Conservation (phyloP, 2,329 filamentous ascomycete species). For the Dothideomycetidae sp. region DNA sequence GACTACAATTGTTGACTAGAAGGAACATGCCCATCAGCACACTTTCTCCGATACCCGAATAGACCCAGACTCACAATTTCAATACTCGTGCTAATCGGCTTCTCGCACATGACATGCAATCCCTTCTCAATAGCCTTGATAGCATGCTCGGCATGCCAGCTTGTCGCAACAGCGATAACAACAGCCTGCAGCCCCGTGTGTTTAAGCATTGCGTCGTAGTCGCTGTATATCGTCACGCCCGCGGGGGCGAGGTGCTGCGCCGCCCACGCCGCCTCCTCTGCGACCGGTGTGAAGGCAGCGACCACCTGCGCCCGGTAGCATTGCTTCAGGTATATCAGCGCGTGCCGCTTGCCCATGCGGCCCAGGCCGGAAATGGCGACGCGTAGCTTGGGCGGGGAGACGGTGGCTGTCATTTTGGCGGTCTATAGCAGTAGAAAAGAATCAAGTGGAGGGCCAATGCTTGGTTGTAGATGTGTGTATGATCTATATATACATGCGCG, state of each 20-base stretch:
- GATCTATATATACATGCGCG: no score
- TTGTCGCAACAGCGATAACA: conserved; percentile 40
- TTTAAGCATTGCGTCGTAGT: conserved; percentile 44
- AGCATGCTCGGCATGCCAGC: conserved; percentile 42
- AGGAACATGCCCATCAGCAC: no score
- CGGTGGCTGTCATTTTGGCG: not conserved
- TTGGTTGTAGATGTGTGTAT: no score
- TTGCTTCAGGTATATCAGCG: conserved; percentile 33
- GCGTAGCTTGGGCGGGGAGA: conserved; percentile 27
- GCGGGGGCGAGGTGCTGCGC: conserved; percentile 35
- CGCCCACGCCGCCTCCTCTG: conserved; percentile 34
- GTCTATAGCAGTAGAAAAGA: no score
- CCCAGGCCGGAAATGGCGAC: conserved; percentile 34
- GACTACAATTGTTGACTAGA: conserved; percentile 45
- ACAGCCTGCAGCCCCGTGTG: conserved; percentile 42
- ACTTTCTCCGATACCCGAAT: no score
- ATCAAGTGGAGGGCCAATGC: no score
- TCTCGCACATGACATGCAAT: conserved; percentile 46
- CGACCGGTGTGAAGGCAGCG: conserved; percentile 33
- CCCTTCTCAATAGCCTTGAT: conserved; percentile 41
- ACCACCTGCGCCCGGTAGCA: conserved; percentile 33
- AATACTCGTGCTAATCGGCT: conserved; percentile 44
- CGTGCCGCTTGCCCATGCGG: conserved; percentile 37
- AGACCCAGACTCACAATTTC: conserved; percentile 45
- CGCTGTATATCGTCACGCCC: conserved; percentile 38